Evolutionary conservation across 768 basidiomycete species (phyloP), one percentile per base, ranked within the genome.

Genomic region (Rubroboletus pulcherrimus): DNA sequence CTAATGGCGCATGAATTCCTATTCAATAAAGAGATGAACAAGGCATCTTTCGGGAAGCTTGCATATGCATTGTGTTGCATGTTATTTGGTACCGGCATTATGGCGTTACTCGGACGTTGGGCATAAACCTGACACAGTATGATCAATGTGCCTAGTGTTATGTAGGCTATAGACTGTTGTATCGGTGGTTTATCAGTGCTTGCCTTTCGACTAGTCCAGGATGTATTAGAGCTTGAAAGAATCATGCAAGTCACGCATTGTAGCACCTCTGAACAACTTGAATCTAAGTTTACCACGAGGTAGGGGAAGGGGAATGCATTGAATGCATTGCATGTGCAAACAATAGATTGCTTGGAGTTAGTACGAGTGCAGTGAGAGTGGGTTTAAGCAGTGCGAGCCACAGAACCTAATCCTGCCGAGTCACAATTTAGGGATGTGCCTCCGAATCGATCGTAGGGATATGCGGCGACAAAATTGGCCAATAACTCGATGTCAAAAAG

Each of bases 1-100:
- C 80, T 97, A 0, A 79, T 98, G 43, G 96, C 93, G 1, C 95
- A 97, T 67, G 96, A 98, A 66, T 97, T 98, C 73, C 66, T 98
- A 39, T 93, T 96, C 74, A 93, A 84, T 75, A 83, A 85, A 55
- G 82, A 91, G 54, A 91, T 94, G 87, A 83, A 87, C 69, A 77
- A 81, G n/a, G 81, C 81, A 5, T 83, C 84, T 6, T 83, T 81
- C 51, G 64, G 70, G 29, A 83, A 84, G 63, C 72, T 96, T n/a
- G 71, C 77, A 0, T 96, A 90, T 59, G 85, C 91, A 7, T 58
- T 93, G 57, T 70, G 73, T n/a, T 86, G 83, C 62, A 92, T 97
- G 86, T 60, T 87, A n/a, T 56, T 86, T 9, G 95, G 95, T 10
- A 86, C 85, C 26, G 93, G 78, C 1, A 49, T 97, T n/a, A 98